Evolutionary conservation across 1,284 basidiomycete species (phyloP).

Genomic region (Ceratobasidium papillatum): DNA sequence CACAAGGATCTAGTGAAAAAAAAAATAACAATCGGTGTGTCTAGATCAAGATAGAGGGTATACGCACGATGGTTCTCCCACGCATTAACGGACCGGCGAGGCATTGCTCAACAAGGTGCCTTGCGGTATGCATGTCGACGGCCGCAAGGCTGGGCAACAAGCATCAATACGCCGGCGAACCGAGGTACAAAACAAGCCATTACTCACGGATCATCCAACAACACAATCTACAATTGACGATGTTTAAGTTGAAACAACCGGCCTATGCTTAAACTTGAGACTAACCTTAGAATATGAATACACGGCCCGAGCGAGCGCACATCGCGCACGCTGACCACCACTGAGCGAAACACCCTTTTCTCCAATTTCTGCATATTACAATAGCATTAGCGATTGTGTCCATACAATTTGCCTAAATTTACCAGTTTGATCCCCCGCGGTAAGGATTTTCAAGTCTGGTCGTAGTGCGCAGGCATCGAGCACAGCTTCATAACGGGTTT

Average conservation of each 20-base stretch:
- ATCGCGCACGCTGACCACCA: constrained; percentile 83
- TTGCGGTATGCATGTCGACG: constrained; percentile 89
- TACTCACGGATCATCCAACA: constrained; percentile 84
- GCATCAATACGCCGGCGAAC: not conserved
- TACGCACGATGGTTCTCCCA: constrained; percentile 66
- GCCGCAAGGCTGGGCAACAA: constrained; percentile 69
- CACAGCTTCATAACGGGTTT: constrained; percentile 73
- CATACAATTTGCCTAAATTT: constrained; percentile 37
- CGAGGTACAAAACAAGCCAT: not conserved
- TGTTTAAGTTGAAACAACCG: constrained; percentile 31
- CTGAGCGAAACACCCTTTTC: constrained; percentile 72
- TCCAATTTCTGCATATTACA: constrained; percentile 65
- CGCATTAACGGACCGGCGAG: constrained; percentile 69
- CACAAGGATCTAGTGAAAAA: constrained; percentile 66
- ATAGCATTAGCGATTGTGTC: not conserved
- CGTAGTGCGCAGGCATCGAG: constrained; percentile 82
- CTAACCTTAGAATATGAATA: constrained; percentile 65
- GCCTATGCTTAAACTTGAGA: constrained; percentile 32
- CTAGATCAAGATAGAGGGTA: constrained; percentile 39
- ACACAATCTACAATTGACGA: constrained; percentile 61
- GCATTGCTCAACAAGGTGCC: constrained; percentile 72
- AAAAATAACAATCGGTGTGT: not conserved
- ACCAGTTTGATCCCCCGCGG: constrained; percentile 85
- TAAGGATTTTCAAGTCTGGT: constrained; percentile 76
- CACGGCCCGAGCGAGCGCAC: constrained; percentile 72